These are phyloP conservation scores for Aspergillus puulaauensis DNA, from an alignment of 2,329 filamentous ascomycete species.

Conservation along the genomic window DNA sequence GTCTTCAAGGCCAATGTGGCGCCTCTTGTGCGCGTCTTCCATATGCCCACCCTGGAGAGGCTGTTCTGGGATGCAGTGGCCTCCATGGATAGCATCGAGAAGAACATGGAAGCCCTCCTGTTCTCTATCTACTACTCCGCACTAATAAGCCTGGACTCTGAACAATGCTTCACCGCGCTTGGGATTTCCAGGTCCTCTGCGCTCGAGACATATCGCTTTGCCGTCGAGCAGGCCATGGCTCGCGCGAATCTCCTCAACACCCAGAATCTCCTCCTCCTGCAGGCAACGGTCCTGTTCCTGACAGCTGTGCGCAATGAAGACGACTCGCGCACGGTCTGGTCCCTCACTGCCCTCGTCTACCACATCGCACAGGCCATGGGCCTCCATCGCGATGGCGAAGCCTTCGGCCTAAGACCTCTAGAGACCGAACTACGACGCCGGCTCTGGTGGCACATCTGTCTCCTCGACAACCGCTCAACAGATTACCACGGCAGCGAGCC, in stretches of 20 bases:
- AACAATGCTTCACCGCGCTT: slow-evolving; percentile 48
- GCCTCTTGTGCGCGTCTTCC: slow-evolving; percentile 56
- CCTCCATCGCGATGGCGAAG: slow-evolving; percentile 42
- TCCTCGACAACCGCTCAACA: slow-evolving; percentile 45
- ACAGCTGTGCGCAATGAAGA: slow-evolving; percentile 39
- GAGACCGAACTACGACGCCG: slow-evolving; percentile 50
- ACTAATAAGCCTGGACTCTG: slow-evolving; percentile 50
- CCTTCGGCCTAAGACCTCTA: slow-evolving; percentile 44
- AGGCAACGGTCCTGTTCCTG: slow-evolving; percentile 60
- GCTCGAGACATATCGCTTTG: slow-evolving; percentile 56
- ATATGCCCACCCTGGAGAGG: slow-evolving; percentile 51
- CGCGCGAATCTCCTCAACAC: slow-evolving; percentile 59
- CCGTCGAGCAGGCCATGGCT: slow-evolving; percentile 58
- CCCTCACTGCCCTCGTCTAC: slow-evolving; percentile 28
- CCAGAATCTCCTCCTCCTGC: slow-evolving; percentile 56
- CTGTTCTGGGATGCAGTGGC: slow-evolving; percentile 48
- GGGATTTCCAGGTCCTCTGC: slow-evolving; percentile 47
- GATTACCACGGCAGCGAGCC: slow-evolving; percentile 49
- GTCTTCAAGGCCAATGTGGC: slow-evolving; percentile 41
- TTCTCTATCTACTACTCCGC: slow-evolving; percentile 61
- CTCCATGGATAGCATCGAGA: slow-evolving; percentile 46
- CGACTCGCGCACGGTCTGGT: slow-evolving; percentile 27
- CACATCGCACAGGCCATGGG: slow-evolving; percentile 31
- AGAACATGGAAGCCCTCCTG: slow-evolving; percentile 54
- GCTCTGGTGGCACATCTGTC: slow-evolving; percentile 49